A percentile compares a stretch with the other conserved stretches of the same genome.
These are phyloP conservation scores for Saccharomyces pastorianus DNA, from an alignment of 1,139 yeast species.

Conservation along the genomic window DNA sequence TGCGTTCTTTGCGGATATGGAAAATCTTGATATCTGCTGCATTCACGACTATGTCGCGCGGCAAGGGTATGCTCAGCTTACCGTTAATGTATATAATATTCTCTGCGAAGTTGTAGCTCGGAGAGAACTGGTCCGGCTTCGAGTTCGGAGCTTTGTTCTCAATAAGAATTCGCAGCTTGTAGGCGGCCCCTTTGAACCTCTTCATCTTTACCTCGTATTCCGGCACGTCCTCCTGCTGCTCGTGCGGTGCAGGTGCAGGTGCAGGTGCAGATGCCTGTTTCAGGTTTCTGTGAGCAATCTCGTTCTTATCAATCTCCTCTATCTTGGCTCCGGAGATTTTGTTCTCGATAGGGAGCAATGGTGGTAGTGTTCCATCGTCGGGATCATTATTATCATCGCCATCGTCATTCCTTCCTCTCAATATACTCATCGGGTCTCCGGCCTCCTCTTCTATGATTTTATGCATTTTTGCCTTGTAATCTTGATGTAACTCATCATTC, in stretches of 20 bases:
- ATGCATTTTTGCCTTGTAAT: conserved; percentile 12
- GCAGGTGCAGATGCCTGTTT: not conserved
- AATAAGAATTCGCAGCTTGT: not conserved
- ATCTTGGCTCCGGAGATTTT: not conserved
- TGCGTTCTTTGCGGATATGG: not conserved
- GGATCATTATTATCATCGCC: conserved; percentile 6
- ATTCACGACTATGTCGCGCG: not conserved
- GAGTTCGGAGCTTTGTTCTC: not conserved
- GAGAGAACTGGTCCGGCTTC: not conserved
- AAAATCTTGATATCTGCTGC: not conserved
- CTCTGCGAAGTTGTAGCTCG: not conserved
- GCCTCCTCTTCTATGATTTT: conserved; percentile 9
- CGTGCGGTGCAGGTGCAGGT: not conserved
- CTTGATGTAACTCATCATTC: conserved; percentile 14
- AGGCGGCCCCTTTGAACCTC: not conserved
- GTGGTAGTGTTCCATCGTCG: conserved; percentile 13
- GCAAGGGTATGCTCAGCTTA: not conserved
- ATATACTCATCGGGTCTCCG: conserved; percentile 14
- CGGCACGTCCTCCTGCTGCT: not conserved
- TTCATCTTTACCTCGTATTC: not conserved
- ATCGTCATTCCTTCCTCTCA: conserved; percentile 14
- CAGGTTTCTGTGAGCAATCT: not conserved
- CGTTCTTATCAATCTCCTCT: conserved; percentile 4
- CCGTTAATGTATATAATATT: not conserved
- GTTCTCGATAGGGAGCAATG: conserved; percentile 12